Evolutionary conservation across 148 eudicot genomes (phyloP), one percentile per base, ranked within the genome.

Genomic region (Suaeda aralocaspica): DNA sequence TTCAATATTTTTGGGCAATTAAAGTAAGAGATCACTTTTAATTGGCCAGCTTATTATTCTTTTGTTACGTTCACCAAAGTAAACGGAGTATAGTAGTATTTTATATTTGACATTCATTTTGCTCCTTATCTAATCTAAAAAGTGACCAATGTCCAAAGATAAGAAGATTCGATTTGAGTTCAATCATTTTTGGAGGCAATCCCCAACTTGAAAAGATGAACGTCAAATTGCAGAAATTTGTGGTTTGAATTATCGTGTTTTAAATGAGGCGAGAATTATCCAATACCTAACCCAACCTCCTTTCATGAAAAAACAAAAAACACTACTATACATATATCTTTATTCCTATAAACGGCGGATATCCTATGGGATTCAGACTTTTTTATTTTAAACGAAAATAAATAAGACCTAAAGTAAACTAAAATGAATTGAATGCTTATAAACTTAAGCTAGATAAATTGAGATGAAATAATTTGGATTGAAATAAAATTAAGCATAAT

Each of bases 191-290:
- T 21, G 30, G 67, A 41, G 50, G 50, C 67, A 63, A 25, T 9
- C 41, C 52, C 52, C 72, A 41, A 41, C 19, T 58, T 56, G 49
- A 18, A 56, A 33, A 29, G 25, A 55, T 39, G 64, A 28, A 25
- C 21, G 64, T 69, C 72, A 39, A 56, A 57, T 57, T 64, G 18
- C 50, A 68, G n/a, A 16, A 15, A 25, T 69, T 56, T 51, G 39
- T 56, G 52, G 51, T 42, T 8, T 1, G 24, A 34, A 36, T 25
- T 0, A 30, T 30, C n/a, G n/a, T 6, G 11, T 51, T 21, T n/a
- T 21, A 62, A 62, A 62, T 62, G 48, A 62, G 49, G 29, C 5
- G 29, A 63, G 30, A 12, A 63, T 63, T 11, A 12, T 13, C 24
- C 31, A 39, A 24, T 10, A 63, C 50, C 67, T 63, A 63, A 63